A percentile compares a stretch with the other conserved stretches of the same genome.
Conservation (phyloP, 495 filamentous ascomycete species). For the Podospora sp. region DNA sequence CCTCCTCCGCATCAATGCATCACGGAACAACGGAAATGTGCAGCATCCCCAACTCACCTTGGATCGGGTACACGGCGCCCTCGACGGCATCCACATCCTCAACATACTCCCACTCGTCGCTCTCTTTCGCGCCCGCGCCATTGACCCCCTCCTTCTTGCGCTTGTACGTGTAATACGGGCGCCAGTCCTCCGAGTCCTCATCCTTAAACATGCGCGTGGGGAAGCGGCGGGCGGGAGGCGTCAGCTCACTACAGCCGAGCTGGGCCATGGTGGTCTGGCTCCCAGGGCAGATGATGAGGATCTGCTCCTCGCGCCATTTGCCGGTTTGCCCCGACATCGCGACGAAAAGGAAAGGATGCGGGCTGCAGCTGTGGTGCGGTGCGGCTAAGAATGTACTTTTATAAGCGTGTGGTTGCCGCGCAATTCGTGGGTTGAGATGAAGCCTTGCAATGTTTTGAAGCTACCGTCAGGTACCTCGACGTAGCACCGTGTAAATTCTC, state of each 20-base stretch:
- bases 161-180: conserved; percentile 79
- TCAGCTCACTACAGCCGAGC: conserved; percentile 89
- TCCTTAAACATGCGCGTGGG: conserved; percentile 92
- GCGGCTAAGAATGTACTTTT: neutral
- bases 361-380: neutral
- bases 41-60: conserved; percentile 39
- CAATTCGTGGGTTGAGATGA: neutral
- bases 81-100: conserved; percentile 87
- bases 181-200: conserved; percentile 75
- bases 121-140: conserved; percentile 25
- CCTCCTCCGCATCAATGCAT: neutral
- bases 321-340: conserved; percentile 50
- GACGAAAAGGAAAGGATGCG: conserved; percentile 6
- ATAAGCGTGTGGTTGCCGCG: no score
- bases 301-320: conserved; percentile 58
- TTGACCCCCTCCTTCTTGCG: conserved; percentile 56
- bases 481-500: conserved; percentile 15
- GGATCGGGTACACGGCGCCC: conserved; percentile 85
- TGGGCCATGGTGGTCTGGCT: conserved; percentile 93
- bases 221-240: conserved; percentile 77
- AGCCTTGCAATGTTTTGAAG: conserved; percentile 9
- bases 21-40: neutral
- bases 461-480: no score
- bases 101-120: conserved; percentile 63
- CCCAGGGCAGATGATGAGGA: conserved; percentile 85